A percentile compares a stretch with the other conserved stretches of the same genome.
phyloP scores from a whole-genome alignment of 345 rosid species.

The Hibiscus mutabilis region DNA sequence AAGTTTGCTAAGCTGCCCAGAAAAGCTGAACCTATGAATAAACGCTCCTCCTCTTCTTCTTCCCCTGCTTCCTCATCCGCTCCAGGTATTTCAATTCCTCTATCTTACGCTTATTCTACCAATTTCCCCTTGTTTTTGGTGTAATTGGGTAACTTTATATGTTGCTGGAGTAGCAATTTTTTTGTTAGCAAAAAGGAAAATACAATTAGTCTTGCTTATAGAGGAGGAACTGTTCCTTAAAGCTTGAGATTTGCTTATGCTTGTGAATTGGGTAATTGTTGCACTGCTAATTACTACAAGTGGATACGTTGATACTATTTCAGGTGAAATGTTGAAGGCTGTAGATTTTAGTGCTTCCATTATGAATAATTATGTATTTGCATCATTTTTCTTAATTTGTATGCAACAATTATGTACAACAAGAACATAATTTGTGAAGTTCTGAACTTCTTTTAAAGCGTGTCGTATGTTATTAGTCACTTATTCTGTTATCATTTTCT shows the following conservation, averaged over 20 bases:
- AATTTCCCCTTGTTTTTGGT: not conserved
- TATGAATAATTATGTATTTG: not conserved
- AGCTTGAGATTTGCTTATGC: not conserved
- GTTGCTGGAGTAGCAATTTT: not conserved
- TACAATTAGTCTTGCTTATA: not conserved
- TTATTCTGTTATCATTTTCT: not conserved
- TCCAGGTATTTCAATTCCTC: conserved; percentile 1
- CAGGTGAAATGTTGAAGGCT: not conserved
- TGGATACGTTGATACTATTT: not conserved
- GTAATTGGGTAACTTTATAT: not conserved
- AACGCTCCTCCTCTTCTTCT: conserved; percentile 6
- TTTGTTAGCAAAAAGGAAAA: not conserved
- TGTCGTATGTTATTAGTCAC: not conserved
- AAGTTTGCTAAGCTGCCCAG: not conserved
- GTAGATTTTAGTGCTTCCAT: not conserved
- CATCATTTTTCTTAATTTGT: not conserved
- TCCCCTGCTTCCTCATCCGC: not conserved
- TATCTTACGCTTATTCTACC: not conserved
- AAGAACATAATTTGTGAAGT: not conserved
- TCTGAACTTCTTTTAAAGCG: not conserved
- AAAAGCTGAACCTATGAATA: not conserved
- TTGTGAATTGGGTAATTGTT: not conserved
- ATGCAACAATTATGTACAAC: not conserved
- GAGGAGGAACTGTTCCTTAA: not conserved
- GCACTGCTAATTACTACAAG: not conserved